These are phyloP conservation scores for Magnaporthiopsis rhizophila DNA, from an alignment of 2,329 filamentous ascomycete genomes.

Conservation along the genomic window DNA sequence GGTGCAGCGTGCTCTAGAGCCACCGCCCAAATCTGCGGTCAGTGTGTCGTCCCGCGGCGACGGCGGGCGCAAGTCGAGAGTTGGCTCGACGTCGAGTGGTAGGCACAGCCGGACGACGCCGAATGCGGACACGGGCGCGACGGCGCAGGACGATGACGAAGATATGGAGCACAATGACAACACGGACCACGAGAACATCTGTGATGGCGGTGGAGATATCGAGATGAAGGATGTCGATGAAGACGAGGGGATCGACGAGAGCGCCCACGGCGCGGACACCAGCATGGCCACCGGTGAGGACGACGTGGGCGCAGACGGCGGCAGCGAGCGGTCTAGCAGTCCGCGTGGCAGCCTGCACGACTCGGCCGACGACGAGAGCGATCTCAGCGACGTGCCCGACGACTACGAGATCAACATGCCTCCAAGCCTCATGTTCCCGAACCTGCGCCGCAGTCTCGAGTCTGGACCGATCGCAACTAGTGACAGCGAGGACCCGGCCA, in stretches of 20 bases:
- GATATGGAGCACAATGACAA: slow-evolving; percentile 28
- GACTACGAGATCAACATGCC: slow-evolving; percentile 52
- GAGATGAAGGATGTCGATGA: slow-evolving; percentile 36
- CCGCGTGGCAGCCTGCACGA: slow-evolving; percentile 54
- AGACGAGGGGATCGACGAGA: slow-evolving; percentile 17
- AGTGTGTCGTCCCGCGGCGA: slow-evolving; percentile 1
- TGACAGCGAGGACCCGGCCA: slow-evolving; percentile 11
- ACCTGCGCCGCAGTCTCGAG: slow-evolving; percentile 32
- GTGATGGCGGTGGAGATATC: slow-evolving; percentile 27
- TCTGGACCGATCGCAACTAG: slow-evolving; percentile 15
- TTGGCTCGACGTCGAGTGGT: slow-evolving; percentile 43
- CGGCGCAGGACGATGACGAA: slow-evolving; percentile 19
- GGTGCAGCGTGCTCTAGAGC: slow-evolving; percentile 41
- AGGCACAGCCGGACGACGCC: slow-evolving; percentile 33
- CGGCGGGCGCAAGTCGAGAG: slow-evolving; percentile 31
- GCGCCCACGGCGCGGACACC: slow-evolving; percentile 19
- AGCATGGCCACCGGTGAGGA: slow-evolving; percentile 11
- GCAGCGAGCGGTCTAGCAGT: slow-evolving; percentile 33
- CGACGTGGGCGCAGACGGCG: slow-evolving; percentile 20
- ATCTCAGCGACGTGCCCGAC: slow-evolving; percentile 55
- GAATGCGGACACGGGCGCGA: slow-evolving; percentile 19
- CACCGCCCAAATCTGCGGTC: slow-evolving; percentile 20
- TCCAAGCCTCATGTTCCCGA: slow-evolving; percentile 44
- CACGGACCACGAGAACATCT: slow-evolving; percentile 27
- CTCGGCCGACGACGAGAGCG: slow-evolving; percentile 61